A percentile compares a stretch with the other conserved stretches of the same genome.
Evolutionary conservation across 2,329 filamentous ascomycete genomes (phyloP).

Genomic region (Neodidymelliopsis sp.): DNA sequence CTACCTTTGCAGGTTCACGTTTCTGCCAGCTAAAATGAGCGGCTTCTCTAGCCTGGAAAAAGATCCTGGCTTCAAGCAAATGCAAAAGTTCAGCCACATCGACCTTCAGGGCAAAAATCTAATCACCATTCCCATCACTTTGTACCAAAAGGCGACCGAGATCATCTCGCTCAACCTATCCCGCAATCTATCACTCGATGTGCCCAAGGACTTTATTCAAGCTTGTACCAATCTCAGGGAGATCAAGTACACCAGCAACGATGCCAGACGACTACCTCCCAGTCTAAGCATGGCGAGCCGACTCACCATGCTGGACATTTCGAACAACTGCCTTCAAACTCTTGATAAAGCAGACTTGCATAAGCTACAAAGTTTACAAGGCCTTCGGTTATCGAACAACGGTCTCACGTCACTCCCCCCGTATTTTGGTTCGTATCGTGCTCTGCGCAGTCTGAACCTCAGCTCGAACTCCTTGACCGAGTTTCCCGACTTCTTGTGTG

Average conservation of each 20-base stretch:
- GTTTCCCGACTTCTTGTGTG: constrained; percentile 86
- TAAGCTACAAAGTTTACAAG: constrained; percentile 77
- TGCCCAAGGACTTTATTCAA: constrained; percentile 96
- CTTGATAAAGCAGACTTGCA: constrained; percentile 85
- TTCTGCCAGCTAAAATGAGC: constrained; percentile 86
- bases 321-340: constrained; percentile 90
- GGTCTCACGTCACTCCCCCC: constrained; percentile 78
- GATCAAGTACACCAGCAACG: constrained; percentile 95
- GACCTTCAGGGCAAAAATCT: constrained; percentile 90
- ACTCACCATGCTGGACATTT: constrained; percentile 90
- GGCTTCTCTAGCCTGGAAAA: constrained; percentile 75
- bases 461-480: constrained; percentile 90
- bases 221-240: constrained; percentile 90
- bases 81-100: constrained; percentile 92
- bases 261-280: constrained; percentile 82
- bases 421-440: constrained; percentile 82
- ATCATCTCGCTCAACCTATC: constrained; percentile 96
- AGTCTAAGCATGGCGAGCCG: constrained; percentile 82
- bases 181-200: constrained; percentile 86
- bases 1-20: constrained; percentile 95
- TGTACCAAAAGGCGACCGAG: constrained; percentile 90
- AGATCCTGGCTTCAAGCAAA: constrained; percentile 81
- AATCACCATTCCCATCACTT: constrained; percentile 90
- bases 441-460: constrained; percentile 83
- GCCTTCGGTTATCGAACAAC: constrained; percentile 94